Percentiles rank a stretch among this genome's conserved stretches.
Conservation (phyloP, 345 rosid genomes). For the Angophora floribunda region DNA sequence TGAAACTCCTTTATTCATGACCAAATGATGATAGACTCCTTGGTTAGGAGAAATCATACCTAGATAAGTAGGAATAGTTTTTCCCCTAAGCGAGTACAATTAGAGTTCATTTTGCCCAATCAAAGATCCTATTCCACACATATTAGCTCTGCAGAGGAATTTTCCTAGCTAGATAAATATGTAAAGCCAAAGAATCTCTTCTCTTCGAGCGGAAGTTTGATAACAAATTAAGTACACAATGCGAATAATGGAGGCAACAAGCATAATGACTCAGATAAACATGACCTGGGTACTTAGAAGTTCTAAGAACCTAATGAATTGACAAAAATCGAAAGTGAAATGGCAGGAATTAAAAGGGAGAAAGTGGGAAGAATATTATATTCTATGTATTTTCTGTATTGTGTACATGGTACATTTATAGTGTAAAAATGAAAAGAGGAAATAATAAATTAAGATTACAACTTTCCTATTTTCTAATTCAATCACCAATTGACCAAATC, state of each 20-base stretch:
- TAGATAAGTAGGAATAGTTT: neutral
- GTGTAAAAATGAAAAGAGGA: neutral
- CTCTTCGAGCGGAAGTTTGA: neutral
- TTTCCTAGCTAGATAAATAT: neutral
- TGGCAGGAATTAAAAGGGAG: neutral
- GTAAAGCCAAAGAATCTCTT: neutral
- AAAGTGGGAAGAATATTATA: too few species aligned
- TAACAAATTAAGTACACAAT: neutral
- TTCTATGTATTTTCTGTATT: too few species aligned
- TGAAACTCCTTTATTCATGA: neutral
- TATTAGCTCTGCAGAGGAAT: neutral
- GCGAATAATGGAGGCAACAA: fast-evolving
- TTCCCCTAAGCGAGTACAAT: neutral
- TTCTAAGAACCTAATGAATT: too few species aligned
- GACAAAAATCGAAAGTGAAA: neutral
- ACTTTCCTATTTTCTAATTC: neutral
- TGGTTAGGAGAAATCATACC: neutral
- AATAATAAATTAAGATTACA: too few species aligned
- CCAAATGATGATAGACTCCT: too few species aligned
- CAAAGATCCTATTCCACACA: neutral
- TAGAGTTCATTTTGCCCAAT: neutral
- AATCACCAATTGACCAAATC: neutral
- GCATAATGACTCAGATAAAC: neutral
- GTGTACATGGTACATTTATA: neutral
- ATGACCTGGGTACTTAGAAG: neutral